Conservation (phyloP, 768 basidiomycete species). For the Rhizopogon vulgaris region DNA sequence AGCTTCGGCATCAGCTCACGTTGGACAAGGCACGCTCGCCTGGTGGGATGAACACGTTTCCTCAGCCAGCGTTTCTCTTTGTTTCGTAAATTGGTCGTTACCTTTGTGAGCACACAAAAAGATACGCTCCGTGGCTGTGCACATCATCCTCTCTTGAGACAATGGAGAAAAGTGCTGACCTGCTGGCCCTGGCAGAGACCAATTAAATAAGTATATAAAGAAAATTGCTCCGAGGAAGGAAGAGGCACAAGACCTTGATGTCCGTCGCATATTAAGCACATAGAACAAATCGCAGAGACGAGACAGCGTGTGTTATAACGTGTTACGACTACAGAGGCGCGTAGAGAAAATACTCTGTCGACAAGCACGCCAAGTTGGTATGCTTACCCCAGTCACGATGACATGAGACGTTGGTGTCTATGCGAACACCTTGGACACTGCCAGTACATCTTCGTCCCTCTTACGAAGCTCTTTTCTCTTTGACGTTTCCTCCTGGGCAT, state of each 20-base stretch:
- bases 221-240: not conserved
- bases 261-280: not conserved
- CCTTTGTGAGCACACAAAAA: constrained; percentile 26
- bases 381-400: not conserved
- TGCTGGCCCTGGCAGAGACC: too few species aligned
- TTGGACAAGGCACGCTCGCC: not conserved
- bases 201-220: not conserved
- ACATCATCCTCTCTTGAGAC: constrained; percentile 10
- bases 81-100: constrained; percentile 17
- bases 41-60: not conserved
- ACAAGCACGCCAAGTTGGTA: not conserved
- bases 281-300: not conserved
- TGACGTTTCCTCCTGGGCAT: constrained; percentile 61
- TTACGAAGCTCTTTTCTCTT: constrained; percentile 58
- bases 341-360: not conserved
- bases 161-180: constrained; percentile 19
- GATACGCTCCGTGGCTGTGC: constrained; percentile 6
- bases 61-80: constrained; percentile 12
- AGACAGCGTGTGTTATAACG: not conserved
- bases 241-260: not conserved
- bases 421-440: constrained; percentile 85
- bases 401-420: constrained; percentile 26
- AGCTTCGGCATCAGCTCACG: constrained; percentile 2
- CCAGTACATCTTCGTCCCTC: constrained; percentile 71
- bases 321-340: not conserved